These are phyloP conservation scores for Volvox reticuliferus DNA, from an alignment of 139 green algal genomes.

Conservation along the genomic window DNA sequence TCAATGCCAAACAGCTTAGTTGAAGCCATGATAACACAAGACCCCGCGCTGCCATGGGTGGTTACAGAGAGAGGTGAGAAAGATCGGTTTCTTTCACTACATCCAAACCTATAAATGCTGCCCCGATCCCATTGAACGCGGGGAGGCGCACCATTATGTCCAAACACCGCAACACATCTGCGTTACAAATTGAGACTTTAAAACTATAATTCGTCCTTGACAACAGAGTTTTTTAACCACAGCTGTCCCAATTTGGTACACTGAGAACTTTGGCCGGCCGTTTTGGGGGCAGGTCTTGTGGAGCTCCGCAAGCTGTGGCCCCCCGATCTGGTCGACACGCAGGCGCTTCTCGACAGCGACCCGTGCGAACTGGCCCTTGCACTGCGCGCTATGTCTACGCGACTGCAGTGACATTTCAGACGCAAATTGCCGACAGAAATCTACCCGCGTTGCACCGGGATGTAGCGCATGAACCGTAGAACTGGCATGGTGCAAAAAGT, in stretches of 20 bases:
- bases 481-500: background rate
- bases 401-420: background rate
- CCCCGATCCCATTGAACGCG: too few relatives aligned
- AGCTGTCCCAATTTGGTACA: too few relatives aligned
- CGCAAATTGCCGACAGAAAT: background rate
- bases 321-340: constrained; percentile 1
- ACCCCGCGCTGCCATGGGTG: constrained; percentile 6
- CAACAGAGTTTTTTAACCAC: too few relatives aligned
- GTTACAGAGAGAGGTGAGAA: background rate
- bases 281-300: background rate
- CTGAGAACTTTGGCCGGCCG: too few relatives aligned
- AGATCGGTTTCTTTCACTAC: too few relatives aligned
- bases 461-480: background rate
- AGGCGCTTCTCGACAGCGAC: constrained; percentile 20
- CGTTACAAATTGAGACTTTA: too few relatives aligned
- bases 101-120: too few relatives aligned
- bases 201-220: too few relatives aligned
- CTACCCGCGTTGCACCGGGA: too few relatives aligned
- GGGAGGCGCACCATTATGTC: too few relatives aligned
- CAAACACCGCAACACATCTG: too few relatives aligned
- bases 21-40: constrained; percentile 13
- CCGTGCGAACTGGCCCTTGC: constrained; percentile 17
- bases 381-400: constrained; percentile 2
- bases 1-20: background rate
- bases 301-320: constrained; percentile 45